phyloP scores from a whole-genome alignment of 2,329 filamentous ascomycete genomes.

The Chlorencoelia australis region DNA sequence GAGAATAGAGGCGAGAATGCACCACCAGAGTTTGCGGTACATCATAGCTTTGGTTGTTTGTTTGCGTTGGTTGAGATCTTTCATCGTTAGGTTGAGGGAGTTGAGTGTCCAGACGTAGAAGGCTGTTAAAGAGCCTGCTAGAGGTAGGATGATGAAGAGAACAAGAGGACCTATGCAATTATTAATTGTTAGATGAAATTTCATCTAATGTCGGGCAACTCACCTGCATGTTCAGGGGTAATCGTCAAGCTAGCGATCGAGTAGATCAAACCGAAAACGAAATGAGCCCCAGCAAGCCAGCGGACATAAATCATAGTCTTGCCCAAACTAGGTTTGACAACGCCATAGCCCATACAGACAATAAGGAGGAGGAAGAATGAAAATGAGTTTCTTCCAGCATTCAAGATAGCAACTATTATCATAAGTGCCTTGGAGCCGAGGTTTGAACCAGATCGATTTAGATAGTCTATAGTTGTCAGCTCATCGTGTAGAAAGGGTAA shows the following conservation, averaged over 20 bases:
- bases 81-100: conserved; percentile 87
- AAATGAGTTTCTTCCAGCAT: conserved; percentile 91
- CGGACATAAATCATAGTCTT: conserved; percentile 92
- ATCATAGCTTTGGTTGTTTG: conserved; percentile 88
- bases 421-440: conserved; percentile 75
- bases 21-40: conserved; percentile 99
- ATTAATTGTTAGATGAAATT: conserved; percentile 6
- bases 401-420: conserved; percentile 83
- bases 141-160: conserved; percentile 82
- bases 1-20: conserved; percentile 81
- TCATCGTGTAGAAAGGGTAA: background rate
- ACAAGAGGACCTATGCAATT: conserved; percentile 61
- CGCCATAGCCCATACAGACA: conserved; percentile 98
- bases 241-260: conserved; percentile 81
- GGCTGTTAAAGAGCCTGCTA: conserved; percentile 83
- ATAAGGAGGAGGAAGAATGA: conserved; percentile 97
- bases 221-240: conserved; percentile 73
- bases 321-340: conserved; percentile 87
- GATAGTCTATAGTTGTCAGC: conserved; percentile 57
- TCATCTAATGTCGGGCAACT: too few species aligned
- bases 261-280: conserved; percentile 90
- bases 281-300: conserved; percentile 83
- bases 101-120: conserved; percentile 99
- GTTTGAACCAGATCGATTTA: conserved; percentile 83
- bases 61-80: conserved; percentile 89